Evolutionary conservation across 768 basidiomycete species (phyloP), one percentile per base, ranked within the genome.

Genomic region (Naganishia vishniacii): DNA sequence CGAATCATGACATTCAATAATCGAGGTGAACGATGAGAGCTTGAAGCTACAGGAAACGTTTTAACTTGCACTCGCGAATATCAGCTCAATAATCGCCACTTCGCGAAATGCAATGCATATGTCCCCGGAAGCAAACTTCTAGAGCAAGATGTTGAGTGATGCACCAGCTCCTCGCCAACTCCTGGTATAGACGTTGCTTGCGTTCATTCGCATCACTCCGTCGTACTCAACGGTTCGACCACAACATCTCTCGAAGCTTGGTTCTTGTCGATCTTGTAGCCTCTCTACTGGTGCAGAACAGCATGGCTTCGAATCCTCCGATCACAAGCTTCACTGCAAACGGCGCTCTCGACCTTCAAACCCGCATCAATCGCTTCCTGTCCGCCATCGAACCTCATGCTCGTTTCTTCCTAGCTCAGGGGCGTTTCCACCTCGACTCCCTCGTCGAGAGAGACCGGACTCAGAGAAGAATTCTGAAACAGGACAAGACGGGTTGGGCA

Each of bases 291-390:
- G 6, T 7, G 20, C 32, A 25, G 1, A 23, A 8, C 18, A 34
- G 18, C 23, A 56, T 56, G 53, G 53, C 53, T 20, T 56, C 53
- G 37, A 56, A 56, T 40, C 53, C 53, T n/a, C 53, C 53, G 13
- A 56, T 56, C 37, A 29, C 53, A 15, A 37, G 34, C 11, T 26
- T 56, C 2, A 1, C 16, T 7, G 3, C 53, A 12, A 56, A 37
- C 37, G 53, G 53, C 13, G 23, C 32, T n/a, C 16, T 56, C 13
- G 31, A 32, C 31, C 53, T 56, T 26, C 53, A 56, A 37, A 15
- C 53, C 53, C 53, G 53, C 2, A 56, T 56, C 37, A 37, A 40
- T 34, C 53, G 53, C 53, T 56, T 56, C 37, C 26, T 56, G 37
- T 40, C 16, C 34, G 40, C 53, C 8, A 9, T 56, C 34, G 53